Evolutionary conservation across 441 rosid species (phyloP), one percentile per base, ranked within the genome.

Genomic region (Eruca vesicaria): DNA sequence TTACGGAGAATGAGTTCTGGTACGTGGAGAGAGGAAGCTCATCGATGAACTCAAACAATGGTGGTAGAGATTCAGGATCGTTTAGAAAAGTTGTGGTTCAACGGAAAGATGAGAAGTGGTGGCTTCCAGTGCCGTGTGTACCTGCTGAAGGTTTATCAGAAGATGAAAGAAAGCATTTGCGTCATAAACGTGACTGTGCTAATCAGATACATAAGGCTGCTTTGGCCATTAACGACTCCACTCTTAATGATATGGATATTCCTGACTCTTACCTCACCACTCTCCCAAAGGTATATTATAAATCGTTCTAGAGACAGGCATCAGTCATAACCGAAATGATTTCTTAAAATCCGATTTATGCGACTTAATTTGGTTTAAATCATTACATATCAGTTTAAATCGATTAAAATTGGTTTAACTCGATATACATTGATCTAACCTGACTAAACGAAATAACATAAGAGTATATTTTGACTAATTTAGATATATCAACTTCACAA

Each of bases 121-220:
- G 95, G 92, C 79, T 89, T 59, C 95, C 92, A 0, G 86, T 89
- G 53, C 95, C 95, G 1, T 89, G 92, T 66, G 88, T 89, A 60
- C 87, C 86, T 58, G 75, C 81, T 7, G 82, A 68, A 23, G 92
- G 95, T 55, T 87, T 90, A 28, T 88, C 95, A 0, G 88, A 85
- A 65, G 84, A 84, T 23, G 83, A 87, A 29, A 81, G 86, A 76
- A 84, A 85, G 74, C 38, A 84, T 28, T 58, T 86, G 83, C 76
- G 79, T 41, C 82, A 85, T 69, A 88, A 84, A 78, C 88, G 88
- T 0, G 87, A 85, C 69, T 85, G 86, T 2, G 86, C 90, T 12
- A 85, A 80, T 81, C 92, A 90, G 48, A 88, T 90, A 68, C 90
- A 90, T 78, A 90, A 90, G 77, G 95, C 92, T 9, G 92, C 92